Evolutionary conservation across 306 rosid species (phyloP), one percentile per base, ranked within the genome.

Genomic region (Cotoneaster glaucophyllus): DNA sequence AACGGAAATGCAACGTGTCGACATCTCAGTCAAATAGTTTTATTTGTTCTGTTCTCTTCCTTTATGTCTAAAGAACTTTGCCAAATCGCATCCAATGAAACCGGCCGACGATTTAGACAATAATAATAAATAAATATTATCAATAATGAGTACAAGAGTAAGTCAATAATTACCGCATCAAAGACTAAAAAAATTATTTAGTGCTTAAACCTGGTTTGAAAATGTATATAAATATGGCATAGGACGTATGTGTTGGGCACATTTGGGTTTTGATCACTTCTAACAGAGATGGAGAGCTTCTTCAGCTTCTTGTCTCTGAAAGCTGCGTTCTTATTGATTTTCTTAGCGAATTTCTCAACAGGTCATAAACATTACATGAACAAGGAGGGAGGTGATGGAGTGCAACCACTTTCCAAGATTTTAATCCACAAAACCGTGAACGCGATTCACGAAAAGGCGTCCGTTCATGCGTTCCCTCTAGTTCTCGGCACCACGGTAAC

Each of bases 381-480:
- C 13, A 67, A 7, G 44, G 34, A 64, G 17, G 64, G 69, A 1
- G 75, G 79, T 45, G 86, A 83, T 32, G 83, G 76, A 17, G 67
- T 78, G 18, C 86, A 83, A 58, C 81, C 86, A 4, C 79, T 79
- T 52, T 83, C 86, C 70, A 71, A 79, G 64, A 83, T 83, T 66
- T 77, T 64, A 54, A 75, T 80, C 61, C 82, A 84, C 69, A 80
- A 80, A 41, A 79, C 82, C 26, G 56, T 79, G 18, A 50, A 63
- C 15, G 82, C 74, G 31, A 80, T 78, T 69, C 85, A 74, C n/a
- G 59, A 65, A 12, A 66, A 76, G 5, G 85, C 85, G 7, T 69
- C 78, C 24, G 48, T 80, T 50, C 64, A 34, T 26, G 78, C 78
- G 18, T 37, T 52, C 4, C 87, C 82, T 32, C 24, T 52, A 1